Evolutionary conservation across 345 rosid species (phyloP).

Genomic region (Eucalyptus rudis): DNA sequence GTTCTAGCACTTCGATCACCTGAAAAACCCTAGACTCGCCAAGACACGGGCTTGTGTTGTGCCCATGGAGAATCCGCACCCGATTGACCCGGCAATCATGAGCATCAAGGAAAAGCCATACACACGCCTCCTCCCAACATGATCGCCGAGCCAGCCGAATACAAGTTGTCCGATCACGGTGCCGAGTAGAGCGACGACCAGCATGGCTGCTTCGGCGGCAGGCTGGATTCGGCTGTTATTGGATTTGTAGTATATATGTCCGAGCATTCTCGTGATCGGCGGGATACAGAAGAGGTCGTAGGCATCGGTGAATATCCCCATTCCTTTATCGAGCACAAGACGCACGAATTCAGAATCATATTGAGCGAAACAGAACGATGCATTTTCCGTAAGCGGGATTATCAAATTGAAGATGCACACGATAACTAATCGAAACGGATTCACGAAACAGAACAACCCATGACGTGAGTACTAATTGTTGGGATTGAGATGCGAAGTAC

Average conservation of each 20-base stretch:
- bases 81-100: conserved; percentile 41
- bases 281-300: conserved; percentile 50
- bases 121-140: conserved; percentile 30
- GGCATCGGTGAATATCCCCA: conserved; percentile 49
- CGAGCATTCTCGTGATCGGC: conserved; percentile 17
- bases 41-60: conserved; percentile 23
- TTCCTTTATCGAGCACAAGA: not conserved
- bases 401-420: not conserved
- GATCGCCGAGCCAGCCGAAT: conserved; percentile 49
- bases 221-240: not conserved
- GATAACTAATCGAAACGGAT: not conserved
- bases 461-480: not conserved
- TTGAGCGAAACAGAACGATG: not conserved
- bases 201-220: conserved; percentile 1
- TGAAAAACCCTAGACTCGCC: not conserved
- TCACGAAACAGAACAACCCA: not conserved
- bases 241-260: conserved; percentile 10
- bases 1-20: not conserved
- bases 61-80: conserved; percentile 49
- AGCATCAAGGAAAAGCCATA: conserved; percentile 37
- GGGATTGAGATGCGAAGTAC: not conserved
- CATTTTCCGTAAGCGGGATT: not conserved
- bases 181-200: conserved; percentile 30
- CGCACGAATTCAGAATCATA: not conserved
- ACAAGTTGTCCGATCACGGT: conserved; percentile 37